Evolutionary conservation across 192 early-diverging fungal genomes (phyloP).

Genomic region (Coemansia reversa): DNA sequence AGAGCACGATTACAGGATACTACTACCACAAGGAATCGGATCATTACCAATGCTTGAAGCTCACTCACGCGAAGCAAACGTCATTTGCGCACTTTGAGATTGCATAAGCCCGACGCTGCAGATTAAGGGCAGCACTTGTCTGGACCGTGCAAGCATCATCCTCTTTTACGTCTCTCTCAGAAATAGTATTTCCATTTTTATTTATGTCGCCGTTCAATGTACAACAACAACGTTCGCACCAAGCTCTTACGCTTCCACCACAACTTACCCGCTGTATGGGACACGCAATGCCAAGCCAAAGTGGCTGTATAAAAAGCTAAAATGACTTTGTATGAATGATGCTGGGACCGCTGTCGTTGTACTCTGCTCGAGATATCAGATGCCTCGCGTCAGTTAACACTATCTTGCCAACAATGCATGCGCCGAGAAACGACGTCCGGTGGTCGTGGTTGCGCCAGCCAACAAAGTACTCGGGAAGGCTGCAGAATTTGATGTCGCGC

Average conservation of each 20-base stretch:
- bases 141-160: no score
- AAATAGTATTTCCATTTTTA: neutral
- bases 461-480: constrained; percentile 86
- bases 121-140: no score
- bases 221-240: no score
- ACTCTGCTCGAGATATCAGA: constrained; percentile 80
- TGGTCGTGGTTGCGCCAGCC: constrained; percentile 68
- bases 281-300: neutral
- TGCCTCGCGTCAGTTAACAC: constrained; percentile 66
- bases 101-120: constrained; percentile 15
- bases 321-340: constrained; percentile 67
- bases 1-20: constrained; percentile 63
- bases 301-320: constrained; percentile 11
- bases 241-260: neutral
- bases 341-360: constrained; percentile 87
- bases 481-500: constrained; percentile 75
- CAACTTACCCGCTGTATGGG: neutral
- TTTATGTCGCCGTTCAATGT: neutral
- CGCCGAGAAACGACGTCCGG: constrained; percentile 78
- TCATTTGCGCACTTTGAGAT: constrained; percentile 54
- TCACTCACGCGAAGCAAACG: constrained; percentile 34
- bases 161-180: neutral
- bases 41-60: constrained; percentile 53
- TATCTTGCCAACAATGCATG: constrained; percentile 84
- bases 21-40: constrained; percentile 61